A percentile compares a stretch with the other conserved stretches of the same genome.
Conservation (phyloP, 129 eudicot species). For the Heracleum sosnowskyi region DNA sequence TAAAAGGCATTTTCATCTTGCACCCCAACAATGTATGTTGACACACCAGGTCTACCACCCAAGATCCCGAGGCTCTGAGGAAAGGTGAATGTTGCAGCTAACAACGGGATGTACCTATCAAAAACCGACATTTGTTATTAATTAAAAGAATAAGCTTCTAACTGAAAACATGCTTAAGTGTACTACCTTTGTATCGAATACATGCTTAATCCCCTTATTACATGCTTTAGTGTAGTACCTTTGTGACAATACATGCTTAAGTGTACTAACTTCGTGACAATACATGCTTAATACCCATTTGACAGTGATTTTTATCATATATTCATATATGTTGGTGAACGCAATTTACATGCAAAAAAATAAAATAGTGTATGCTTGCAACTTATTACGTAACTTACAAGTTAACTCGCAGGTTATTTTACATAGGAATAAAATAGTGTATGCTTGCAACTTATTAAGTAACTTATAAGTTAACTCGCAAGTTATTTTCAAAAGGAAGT, state of each 20-base stretch:
- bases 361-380: not conserved
- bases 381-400: not conserved
- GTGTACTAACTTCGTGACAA: not conserved
- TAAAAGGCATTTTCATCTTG: constrained; percentile 88
- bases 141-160: too few relatives aligned
- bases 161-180: too few relatives aligned
- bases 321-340: not conserved
- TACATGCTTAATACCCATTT: not conserved
- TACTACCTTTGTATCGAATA: not conserved
- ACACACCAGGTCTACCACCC: constrained; percentile 97
- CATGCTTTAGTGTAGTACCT: too few relatives aligned
- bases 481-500: not conserved
- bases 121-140: not conserved
- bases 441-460: not conserved
- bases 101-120: constrained; percentile 73
- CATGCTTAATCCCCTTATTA: too few relatives aligned
- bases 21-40: constrained; percentile 86
- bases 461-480: not conserved
- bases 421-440: too few relatives aligned
- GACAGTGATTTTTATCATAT: too few relatives aligned
- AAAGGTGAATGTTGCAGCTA: constrained; percentile 73
- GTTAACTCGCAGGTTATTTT: not conserved
- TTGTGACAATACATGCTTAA: too few relatives aligned
- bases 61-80: constrained; percentile 95
- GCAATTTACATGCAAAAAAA: not conserved